Evolutionary conservation across 176 grass and related monocot genomes (phyloP).

Genomic region (Ananas comosus): DNA sequence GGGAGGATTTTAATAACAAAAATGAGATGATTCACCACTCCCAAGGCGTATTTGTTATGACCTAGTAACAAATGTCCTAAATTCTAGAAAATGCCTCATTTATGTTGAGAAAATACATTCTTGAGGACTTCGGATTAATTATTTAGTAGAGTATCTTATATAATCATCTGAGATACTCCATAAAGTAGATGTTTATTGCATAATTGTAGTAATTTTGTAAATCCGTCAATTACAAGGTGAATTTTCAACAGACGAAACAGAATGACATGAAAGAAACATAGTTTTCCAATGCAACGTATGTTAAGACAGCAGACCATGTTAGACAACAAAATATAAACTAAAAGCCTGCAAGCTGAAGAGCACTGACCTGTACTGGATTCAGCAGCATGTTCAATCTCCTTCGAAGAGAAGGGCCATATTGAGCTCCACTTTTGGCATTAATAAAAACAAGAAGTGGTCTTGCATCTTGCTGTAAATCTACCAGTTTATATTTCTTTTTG

Average conservation of each 20-base stretch:
- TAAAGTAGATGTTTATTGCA: no score
- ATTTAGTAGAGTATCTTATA: no score
- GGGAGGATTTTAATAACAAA: not conserved
- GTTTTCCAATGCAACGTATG: no score
- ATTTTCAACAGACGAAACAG: no score
- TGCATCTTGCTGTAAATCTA: conserved; percentile 54
- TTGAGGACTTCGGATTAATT: no score
- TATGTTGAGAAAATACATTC: not conserved
- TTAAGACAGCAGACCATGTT: no score
- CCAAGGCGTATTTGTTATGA: not conserved
- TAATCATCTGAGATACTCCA: no score
- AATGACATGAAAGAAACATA: no score
- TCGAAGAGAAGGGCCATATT: conserved; percentile 61
- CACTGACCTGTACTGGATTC: conserved; percentile 80
- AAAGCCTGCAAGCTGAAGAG: not conserved
- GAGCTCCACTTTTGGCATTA: conserved; percentile 81
- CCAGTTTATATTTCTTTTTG: conserved; percentile 49
- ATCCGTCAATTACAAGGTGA: no score
- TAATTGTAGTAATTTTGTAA: no score
- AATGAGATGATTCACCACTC: not conserved
- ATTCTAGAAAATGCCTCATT: not conserved
- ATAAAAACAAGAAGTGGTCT: conserved; percentile 92
- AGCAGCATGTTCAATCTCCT: conserved; percentile 81
- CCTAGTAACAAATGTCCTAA: not conserved
- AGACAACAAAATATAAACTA: not conserved